Base-by-base conservation (phyloP, 768 basidiomycete genomes). In the Baorangia bicolor region DNA sequence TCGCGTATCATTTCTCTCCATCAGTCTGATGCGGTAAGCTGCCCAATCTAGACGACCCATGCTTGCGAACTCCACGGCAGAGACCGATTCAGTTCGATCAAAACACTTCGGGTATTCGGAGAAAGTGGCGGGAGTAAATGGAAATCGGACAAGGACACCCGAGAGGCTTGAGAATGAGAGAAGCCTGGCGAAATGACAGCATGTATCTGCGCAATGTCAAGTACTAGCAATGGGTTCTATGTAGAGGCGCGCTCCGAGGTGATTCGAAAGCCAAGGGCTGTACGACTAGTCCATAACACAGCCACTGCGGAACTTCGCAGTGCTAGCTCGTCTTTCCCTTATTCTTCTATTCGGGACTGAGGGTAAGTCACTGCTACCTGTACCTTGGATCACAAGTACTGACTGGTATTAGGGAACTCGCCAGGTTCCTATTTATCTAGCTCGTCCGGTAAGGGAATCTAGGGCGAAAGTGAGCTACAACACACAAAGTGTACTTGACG, bases 31-130 rank as follows among this genome's bases (percentile, higher is more conserved):
- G 54, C 46, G 6, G 47, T 38, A 45, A 50, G 50, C 27, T 34
- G 33, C 42, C 38, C 39, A 47, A 60, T 51, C 41, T 10, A 40
- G 44, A 38, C 40, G 38, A 23, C 27, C 33, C 44, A 41, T 39
- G 14, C 35, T 27, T 42, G 37, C 27, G 53, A 49, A 48, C 33
- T 30, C 38, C 34, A 53, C 51, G 52, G 62, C 46, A 33, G 40
- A 49, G 25, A 54, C 56, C 53, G 25, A 50, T 46, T 57, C 44
- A 34, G 50, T 51, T 58, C 42, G 44, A 56, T 64, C 56, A 58
- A 55, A 55, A 68, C 59, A 58, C 63, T 45, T 63, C 65, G 53
- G 53, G 40, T 59, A 48, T 52, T 40, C 44, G 40, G 53, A 40
- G 33, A 33, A 40, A n/a, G 33, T 37, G 38, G 50, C 37, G 21